Conservation (phyloP, 306 rosid species). For the Chamaecrista fasciculata region DNA sequence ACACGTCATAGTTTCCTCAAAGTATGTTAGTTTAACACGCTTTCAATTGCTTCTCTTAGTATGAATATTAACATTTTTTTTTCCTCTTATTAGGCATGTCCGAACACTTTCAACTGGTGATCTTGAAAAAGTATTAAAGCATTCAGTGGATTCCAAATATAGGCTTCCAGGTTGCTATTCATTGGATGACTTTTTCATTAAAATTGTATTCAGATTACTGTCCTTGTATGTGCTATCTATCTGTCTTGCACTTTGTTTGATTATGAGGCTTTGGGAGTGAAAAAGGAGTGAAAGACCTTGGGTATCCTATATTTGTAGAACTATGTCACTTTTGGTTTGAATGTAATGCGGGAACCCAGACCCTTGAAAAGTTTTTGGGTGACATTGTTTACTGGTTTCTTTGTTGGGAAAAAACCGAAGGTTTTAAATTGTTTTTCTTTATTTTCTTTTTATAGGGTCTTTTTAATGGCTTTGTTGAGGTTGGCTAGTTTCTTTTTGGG, state of each 20-base stretch:
- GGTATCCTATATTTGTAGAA: background rate
- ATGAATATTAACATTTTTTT: constrained; percentile 18
- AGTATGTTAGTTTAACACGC: constrained; percentile 45
- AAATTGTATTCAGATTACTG: background rate
- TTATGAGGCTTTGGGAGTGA: background rate
- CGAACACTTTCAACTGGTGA: constrained; percentile 72
- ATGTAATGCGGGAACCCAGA: background rate
- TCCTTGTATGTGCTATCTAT: constrained; percentile 24
- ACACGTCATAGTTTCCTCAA: constrained; percentile 80
- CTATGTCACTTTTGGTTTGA: background rate
- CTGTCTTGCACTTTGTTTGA: background rate
- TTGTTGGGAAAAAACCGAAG: background rate
- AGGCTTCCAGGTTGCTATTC: constrained; percentile 79
- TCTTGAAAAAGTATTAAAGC: constrained; percentile 67
- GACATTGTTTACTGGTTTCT: background rate
- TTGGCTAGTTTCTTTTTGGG: background rate
- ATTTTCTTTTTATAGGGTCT: background rate
- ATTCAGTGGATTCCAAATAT: constrained; percentile 49
- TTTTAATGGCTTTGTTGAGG: background rate
- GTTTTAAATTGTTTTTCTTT: too few species aligned
- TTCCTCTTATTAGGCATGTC: constrained; percentile 56
- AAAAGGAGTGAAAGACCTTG: background rate
- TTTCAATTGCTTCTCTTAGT: constrained; percentile 17
- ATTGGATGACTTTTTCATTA: constrained; percentile 21
- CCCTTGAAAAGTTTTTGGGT: background rate